Conservation (phyloP, 139 green algal genomes). For the Tetraselmis chui region DNA sequence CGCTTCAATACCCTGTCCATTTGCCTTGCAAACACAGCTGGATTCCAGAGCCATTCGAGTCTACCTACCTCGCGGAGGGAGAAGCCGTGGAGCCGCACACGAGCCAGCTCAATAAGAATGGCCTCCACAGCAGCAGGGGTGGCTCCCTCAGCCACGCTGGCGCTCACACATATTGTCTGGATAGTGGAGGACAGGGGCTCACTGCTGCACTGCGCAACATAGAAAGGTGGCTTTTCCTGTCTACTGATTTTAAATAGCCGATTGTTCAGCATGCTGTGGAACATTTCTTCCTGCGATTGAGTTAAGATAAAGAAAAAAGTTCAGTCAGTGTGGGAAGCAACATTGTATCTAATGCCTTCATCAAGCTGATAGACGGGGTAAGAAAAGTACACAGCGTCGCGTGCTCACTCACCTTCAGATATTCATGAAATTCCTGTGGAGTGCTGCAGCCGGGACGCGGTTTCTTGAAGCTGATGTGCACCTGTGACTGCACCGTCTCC, state of each 20-base stretch:
- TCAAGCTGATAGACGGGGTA: too few species aligned
- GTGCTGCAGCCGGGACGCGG: constrained; percentile 28
- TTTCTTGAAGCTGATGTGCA: constrained; percentile 63
- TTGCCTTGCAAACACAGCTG: too few species aligned
- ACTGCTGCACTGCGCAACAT: constrained; percentile 28
- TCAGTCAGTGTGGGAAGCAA: too few species aligned
- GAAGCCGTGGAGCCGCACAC: constrained; percentile 66
- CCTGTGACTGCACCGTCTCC: constrained; percentile 36
- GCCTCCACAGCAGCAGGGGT: constrained; percentile 18
- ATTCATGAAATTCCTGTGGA: constrained; percentile 41
- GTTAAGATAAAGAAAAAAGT: too few species aligned
- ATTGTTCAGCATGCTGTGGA: constrained; percentile 57
- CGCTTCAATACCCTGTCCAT: background rate
- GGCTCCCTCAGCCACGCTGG: constrained; percentile 17
- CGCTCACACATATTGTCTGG: constrained; percentile 29
- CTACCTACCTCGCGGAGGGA: constrained; percentile 37
- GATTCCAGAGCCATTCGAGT: too few species aligned
- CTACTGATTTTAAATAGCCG: constrained; percentile 68
- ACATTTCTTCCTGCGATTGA: constrained; percentile 50
- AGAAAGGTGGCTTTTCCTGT: constrained; percentile 55
- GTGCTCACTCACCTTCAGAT: constrained; percentile 28
- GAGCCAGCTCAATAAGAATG: constrained; percentile 62
- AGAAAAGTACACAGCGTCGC: too few species aligned
- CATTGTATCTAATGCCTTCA: too few species aligned
- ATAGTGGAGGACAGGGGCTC: constrained; percentile 40